A percentile compares a stretch with the other conserved stretches of the same genome.
phyloP scores from a whole-genome alignment of 2,329 filamentous ascomycete genomes.

The Trichoderma pleuroti region DNA sequence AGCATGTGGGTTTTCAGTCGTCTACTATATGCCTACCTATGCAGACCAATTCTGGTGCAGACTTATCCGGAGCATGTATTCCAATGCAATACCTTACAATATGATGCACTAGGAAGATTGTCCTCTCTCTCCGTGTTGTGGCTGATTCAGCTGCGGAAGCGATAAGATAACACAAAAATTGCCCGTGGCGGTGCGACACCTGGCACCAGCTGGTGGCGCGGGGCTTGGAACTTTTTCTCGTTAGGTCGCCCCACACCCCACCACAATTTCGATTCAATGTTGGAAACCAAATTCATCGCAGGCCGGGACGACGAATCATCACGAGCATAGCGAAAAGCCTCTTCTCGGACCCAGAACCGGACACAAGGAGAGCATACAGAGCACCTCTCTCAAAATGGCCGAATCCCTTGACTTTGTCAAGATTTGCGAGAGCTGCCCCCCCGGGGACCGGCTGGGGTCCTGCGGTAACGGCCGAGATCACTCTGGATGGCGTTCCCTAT shows the following conservation, averaged over 20 bases:
- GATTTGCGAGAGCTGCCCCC: conserved; percentile 68
- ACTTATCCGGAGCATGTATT: not conserved
- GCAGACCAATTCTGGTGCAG: not conserved
- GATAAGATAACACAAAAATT: conserved; percentile 1
- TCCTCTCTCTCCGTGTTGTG: not conserved
- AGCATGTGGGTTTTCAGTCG: not conserved
- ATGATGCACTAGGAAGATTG: not conserved
- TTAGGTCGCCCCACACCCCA: conserved; percentile 37
- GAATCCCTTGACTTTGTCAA: conserved; percentile 57
- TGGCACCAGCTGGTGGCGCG: conserved; percentile 16
- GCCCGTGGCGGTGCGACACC: not conserved
- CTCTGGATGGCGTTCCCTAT: conserved; percentile 90
- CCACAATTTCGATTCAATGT: conserved; percentile 39
- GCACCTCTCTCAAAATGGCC: conserved; percentile 38
- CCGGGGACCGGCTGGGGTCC: conserved; percentile 85
- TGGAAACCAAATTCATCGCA: conserved; percentile 33
- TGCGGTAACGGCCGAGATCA: conserved; percentile 75
- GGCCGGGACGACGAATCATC: conserved; percentile 10
- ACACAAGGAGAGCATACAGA: not conserved
- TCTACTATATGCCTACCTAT: not conserved
- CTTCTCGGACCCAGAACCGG: not conserved
- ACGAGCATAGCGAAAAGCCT: conserved; percentile 7
- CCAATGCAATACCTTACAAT: not conserved
- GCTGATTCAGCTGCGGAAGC: not conserved
- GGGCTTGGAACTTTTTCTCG: conserved; percentile 24